Evolutionary conservation across 306 rosid genomes (phyloP), one percentile per base, ranked within the genome.

Genomic region (Castanea mollissima): DNA sequence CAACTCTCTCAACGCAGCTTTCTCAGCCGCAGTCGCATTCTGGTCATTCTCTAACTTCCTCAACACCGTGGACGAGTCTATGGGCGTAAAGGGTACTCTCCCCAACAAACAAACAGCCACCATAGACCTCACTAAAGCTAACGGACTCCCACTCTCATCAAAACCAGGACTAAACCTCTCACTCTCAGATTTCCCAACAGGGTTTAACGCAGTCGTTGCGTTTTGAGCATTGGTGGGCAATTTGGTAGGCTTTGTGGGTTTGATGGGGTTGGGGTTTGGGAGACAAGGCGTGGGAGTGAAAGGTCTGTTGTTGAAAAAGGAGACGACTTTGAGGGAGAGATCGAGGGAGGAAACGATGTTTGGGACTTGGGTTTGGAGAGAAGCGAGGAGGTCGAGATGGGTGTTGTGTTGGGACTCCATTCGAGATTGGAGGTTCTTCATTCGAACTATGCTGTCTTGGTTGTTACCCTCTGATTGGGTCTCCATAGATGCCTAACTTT

Each of bases 41-140:
- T 83, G 92, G 78, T 91, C 97, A 65, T 89, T 90, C 83, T 96
- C 98, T 70, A 96, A 82, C 83, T 93, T 89, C 85, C 97, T 87
- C 90, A 92, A 81, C 76, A 96, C 88, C 20, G 94, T 89, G 54
- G 96, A 93, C 59, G 98, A 96, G 83, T 96, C 99, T 74, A 96
- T 88, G 25, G 95, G 89, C 29, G 89, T 72, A 78, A 95, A 95
- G 18, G 98, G 99, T 1, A 93, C 97, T 57, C 96, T 83, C 27
- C 90, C 94, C 59, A 95, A 75, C 35, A 96, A 77, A 71, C 92
- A 88, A 72, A 91, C 92, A 21, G 97, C 94, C 29, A 96, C 92
- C 97, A 96, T 78, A 14, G 99, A 92, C 63, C 98, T 86, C 41
- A 96, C 94, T 80, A 91, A 83, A 3, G 88, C 77, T 12, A 91